These are phyloP conservation scores for Tetragonia tetragonoides DNA, from an alignment of 148 eudicot species.

Conservation along the genomic window DNA sequence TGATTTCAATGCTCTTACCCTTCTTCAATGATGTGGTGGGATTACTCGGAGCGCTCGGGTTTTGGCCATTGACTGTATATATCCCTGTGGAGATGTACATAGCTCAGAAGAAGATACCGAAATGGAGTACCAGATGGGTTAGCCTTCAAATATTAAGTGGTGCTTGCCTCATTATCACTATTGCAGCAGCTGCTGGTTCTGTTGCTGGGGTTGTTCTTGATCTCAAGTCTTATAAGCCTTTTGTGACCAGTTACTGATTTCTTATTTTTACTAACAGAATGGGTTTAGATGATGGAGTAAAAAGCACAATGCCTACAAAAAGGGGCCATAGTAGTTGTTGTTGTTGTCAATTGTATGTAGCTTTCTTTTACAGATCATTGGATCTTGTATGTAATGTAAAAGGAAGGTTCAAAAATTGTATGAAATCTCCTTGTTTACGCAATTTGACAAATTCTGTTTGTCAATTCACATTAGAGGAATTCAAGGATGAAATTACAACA, in stretches of 20 bases:
- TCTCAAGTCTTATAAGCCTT: conserved; percentile 49
- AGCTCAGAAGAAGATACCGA: conserved; percentile 43
- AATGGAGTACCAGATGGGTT: conserved; percentile 52
- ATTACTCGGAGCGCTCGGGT: conserved; percentile 55
- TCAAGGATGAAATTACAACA: neutral
- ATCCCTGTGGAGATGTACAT: conserved; percentile 58
- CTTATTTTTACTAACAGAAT: neutral
- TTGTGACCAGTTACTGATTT: conserved; percentile 35
- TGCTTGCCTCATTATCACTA: conserved; percentile 42
- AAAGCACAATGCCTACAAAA: neutral
- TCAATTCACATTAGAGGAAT: conserved; percentile 9
- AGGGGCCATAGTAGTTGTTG: neutral
- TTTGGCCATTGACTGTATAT: conserved; percentile 61
- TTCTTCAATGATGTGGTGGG: conserved; percentile 60
- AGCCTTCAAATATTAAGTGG: conserved; percentile 42
- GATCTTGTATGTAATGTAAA: conserved; percentile 12
- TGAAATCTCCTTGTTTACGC: neutral
- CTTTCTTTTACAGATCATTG: neutral
- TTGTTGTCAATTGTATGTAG: conserved; percentile 14
- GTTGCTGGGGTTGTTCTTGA: conserved; percentile 49
- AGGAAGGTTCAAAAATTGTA: conserved; percentile 5
- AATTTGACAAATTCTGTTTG: conserved; percentile 17
- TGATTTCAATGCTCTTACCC: conserved; percentile 53
- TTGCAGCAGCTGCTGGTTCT: conserved; percentile 52
- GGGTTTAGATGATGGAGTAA: conserved; percentile 1